These are phyloP conservation scores for Ganoderma sinense DNA, from an alignment of 1,284 basidiomycete genomes.

Conservation along the genomic window DNA sequence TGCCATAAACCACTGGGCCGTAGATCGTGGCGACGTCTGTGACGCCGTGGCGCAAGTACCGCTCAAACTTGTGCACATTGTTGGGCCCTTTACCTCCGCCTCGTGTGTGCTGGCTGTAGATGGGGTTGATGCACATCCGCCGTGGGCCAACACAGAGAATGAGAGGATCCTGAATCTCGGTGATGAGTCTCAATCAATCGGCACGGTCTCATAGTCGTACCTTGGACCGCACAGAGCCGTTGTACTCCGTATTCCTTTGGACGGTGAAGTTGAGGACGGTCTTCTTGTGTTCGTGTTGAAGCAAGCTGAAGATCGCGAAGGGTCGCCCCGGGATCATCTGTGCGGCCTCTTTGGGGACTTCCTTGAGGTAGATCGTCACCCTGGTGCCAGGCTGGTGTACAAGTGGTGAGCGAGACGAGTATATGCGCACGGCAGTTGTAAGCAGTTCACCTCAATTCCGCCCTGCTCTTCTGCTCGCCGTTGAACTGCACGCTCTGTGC, in stretches of 20 bases:
- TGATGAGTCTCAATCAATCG: not conserved
- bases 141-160: conserved; percentile 91
- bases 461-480: conserved; percentile 68
- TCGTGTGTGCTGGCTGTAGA: conserved; percentile 92
- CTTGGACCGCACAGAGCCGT: conserved; percentile 90
- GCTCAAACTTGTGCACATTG: conserved; percentile 97
- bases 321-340: conserved; percentile 50
- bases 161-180: conserved; percentile 74
- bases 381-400: conserved; percentile 80
- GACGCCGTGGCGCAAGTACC: conserved; percentile 86
- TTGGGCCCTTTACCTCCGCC: conserved; percentile 92
- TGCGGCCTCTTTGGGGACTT: conserved; percentile 68
- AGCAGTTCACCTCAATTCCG: conserved; percentile 67
- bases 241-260: conserved; percentile 96
- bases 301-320: conserved; percentile 82
- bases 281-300: conserved; percentile 97
- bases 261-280: conserved; percentile 94
- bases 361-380: conserved; percentile 77
- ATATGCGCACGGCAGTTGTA: not conserved
- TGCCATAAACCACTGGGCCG: conserved; percentile 91
- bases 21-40: conserved; percentile 89
- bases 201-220: conserved; percentile 48
- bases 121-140: conserved; percentile 83
- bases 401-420: not conserved
- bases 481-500: conserved; percentile 83